Conservation (phyloP, 352 stramenopile genomes). For the Globisporangium viniferum region DNA sequence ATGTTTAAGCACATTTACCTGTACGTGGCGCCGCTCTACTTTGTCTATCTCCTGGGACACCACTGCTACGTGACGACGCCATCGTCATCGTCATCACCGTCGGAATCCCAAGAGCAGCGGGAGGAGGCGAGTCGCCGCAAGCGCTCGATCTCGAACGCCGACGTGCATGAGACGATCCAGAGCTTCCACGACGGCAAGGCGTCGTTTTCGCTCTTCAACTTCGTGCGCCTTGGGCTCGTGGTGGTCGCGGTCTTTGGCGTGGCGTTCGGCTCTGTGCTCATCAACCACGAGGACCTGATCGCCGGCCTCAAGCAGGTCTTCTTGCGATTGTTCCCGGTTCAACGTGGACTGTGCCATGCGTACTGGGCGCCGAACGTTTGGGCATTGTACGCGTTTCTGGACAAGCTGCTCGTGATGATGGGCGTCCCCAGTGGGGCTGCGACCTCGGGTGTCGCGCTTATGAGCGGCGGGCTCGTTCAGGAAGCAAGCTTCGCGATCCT, state of each 20-base stretch:
- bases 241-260: conserved; percentile 81
- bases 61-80: conserved; percentile 79
- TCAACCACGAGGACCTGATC: conserved; percentile 42
- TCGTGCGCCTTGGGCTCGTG: conserved; percentile 80
- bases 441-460: conserved; percentile 45
- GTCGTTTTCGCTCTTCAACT: conserved; percentile 57
- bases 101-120: conserved; percentile 13
- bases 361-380: conserved; percentile 99
- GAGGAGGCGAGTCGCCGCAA: conserved; percentile 29
- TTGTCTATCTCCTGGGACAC: conserved; percentile 92
- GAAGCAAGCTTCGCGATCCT: conserved; percentile 79
- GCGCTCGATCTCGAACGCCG: conserved; percentile 69
- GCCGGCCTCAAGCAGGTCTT: conserved; percentile 86
- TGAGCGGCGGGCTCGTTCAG: conserved; percentile 84
- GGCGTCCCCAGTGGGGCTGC: conserved; percentile 28
- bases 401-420: conserved; percentile 76
- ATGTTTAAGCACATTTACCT: conserved; percentile 99
- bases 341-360: conserved; percentile 94
- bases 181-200: conserved; percentile 53
- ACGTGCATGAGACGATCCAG: conserved; percentile 67
- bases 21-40: conserved; percentile 94
- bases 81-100: not conserved
- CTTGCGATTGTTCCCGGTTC: conserved; percentile 94
- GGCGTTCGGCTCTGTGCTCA: conserved; percentile 78
- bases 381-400: conserved; percentile 93